These are phyloP conservation scores for Yamadazyma diospyri DNA, from an alignment of 1,139 yeast genomes.

Conservation along the genomic window DNA sequence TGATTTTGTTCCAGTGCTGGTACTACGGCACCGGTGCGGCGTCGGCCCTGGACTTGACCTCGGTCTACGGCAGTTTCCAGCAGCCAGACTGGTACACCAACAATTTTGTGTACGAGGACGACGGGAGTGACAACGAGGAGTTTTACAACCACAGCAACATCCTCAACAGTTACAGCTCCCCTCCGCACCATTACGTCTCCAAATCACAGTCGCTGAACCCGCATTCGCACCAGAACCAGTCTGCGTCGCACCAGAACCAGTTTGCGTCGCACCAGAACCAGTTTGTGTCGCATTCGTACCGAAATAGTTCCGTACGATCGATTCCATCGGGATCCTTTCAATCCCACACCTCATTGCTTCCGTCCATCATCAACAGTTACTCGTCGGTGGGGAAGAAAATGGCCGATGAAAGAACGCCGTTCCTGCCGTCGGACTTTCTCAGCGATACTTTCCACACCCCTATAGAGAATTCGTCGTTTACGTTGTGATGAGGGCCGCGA, in stretches of 20 bases:
- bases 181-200: conserved; percentile 26
- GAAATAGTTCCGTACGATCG: conserved; percentile 1
- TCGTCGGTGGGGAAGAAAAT: conserved; percentile 37
- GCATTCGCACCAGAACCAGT: background rate
- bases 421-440: conserved; percentile 43
- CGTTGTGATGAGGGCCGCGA: conserved; percentile 5
- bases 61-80: conserved; percentile 20
- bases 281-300: background rate
- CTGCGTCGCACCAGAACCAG: background rate
- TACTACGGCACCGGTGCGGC: conserved; percentile 14
- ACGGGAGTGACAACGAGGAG: conserved; percentile 7
- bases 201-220: conserved; percentile 10
- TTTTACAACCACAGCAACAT: conserved; percentile 6
- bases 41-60: conserved; percentile 1
- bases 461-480: conserved; percentile 15
- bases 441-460: conserved; percentile 27
- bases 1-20: conserved; percentile 34
- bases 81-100: conserved; percentile 42
- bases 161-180: conserved; percentile 8
- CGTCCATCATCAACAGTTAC: conserved; percentile 40
- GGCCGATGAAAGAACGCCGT: conserved; percentile 38
- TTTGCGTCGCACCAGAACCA: conserved; percentile 3
- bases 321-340: conserved; percentile 6
- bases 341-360: conserved; percentile 35
- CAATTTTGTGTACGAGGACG: conserved; percentile 14